Base-by-base conservation (phyloP, 164 flowering plant species). In the Stephania japonica region DNA sequence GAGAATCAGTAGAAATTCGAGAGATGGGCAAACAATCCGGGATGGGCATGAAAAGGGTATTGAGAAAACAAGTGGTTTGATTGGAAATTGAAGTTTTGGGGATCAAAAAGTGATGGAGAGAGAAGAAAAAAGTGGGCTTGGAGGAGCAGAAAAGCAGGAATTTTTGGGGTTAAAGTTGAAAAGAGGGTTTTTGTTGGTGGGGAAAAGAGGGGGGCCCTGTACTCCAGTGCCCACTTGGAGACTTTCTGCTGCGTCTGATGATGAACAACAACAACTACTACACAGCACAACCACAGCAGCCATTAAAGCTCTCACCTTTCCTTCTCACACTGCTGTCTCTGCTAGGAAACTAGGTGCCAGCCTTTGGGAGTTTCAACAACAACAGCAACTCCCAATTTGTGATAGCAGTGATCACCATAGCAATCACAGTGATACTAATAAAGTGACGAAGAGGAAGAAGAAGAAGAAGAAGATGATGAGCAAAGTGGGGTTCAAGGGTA, bases 161-260 rank as follows among this genome's bases (percentile, higher is more conserved):
- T 76, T 75, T 62, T 78, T 81, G 80, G 86, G 79, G 70, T 73
- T 82, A 89, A 89, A 87, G 87, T 86, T 80, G 89, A 83, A 76
- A 82, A 79, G 78, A 23, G 84, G 87, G 75, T 62, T 83, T 38
- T 72, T 83, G 26, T 72, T 80, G 85, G 83, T 80, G 27, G 87
- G 88, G 83, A 84, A 85, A 81, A 87, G 82, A 75, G 87, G 86
- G 73, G 86, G 85, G 42, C 84, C 86, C 42, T 77, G 81, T 41
- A 91, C 96, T 68, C 98, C 98, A 70, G 77, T 85, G 21, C 87
- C 90, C 71, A 79, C 88, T 56, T 91, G 97, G 97, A 85, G 82
- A 70, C 77, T 88, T 41, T 81, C 81, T 41, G 16, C 53, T 32
- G 42, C 24, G 2, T 68, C 42, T n/a, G 65, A 32, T 25, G 74